Conservation (phyloP, 805 yeast species). For the Candida sakaeoensis region DNA sequence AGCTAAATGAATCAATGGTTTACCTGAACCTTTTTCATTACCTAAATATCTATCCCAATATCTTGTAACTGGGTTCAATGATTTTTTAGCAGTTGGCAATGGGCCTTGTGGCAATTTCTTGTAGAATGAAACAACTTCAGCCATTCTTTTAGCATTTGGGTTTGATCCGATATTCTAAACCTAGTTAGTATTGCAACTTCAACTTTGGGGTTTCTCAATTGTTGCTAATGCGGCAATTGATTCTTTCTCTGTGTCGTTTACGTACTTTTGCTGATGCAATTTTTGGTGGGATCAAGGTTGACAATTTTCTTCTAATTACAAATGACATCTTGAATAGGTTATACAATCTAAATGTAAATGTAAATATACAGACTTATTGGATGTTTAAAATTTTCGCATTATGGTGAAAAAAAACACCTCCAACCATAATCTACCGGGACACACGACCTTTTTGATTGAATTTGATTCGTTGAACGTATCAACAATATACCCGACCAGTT, state of each 20-base stretch:
- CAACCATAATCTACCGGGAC: too few relatives aligned
- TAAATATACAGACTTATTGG: background rate
- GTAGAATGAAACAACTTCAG: slow-evolving; percentile 92
- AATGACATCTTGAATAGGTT: slow-evolving; percentile 57
- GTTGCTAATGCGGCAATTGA: background rate
- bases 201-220: background rate
- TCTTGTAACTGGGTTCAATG: slow-evolving; percentile 62
- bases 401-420: too few relatives aligned
- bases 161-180: slow-evolving; percentile 82
- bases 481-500: background rate
- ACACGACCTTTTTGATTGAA: slow-evolving; percentile 3
- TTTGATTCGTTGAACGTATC: slow-evolving; percentile 5
- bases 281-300: slow-evolving; percentile 98
- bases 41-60: slow-evolving; percentile 85
- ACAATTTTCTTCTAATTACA: slow-evolving; percentile 86
- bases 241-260: slow-evolving; percentile 8
- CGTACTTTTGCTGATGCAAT: slow-evolving; percentile 91
- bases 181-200: background rate
- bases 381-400: slow-evolving; percentile 8
- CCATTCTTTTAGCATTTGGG: slow-evolving; percentile 96
- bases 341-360: background rate
- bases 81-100: slow-evolving; percentile 70
- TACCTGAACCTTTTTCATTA: slow-evolving; percentile 79
- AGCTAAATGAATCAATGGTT: slow-evolving; percentile 77
- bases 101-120: slow-evolving; percentile 93